These are phyloP conservation scores for Penicillium parvum DNA, from an alignment of 495 filamentous ascomycete genomes.

Conservation along the genomic window DNA sequence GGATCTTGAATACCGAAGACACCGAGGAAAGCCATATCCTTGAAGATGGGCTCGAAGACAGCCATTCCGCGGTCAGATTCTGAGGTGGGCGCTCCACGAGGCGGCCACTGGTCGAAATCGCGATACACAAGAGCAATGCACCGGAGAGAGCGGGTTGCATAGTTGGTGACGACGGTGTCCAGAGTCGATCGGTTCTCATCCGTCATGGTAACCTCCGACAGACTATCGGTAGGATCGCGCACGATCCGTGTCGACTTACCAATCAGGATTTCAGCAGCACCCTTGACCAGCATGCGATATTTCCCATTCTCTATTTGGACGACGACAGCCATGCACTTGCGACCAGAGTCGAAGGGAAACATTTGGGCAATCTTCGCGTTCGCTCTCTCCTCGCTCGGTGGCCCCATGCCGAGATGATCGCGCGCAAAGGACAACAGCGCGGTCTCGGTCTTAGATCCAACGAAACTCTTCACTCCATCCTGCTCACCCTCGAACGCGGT, in stretches of 20 bases:
- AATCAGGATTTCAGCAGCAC: constrained; percentile 84
- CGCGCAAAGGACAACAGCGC: constrained; percentile 72
- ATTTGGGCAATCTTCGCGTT: constrained; percentile 67
- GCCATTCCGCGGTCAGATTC: constrained; percentile 69
- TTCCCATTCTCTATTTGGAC: constrained; percentile 59
- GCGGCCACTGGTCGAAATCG: constrained; percentile 88
- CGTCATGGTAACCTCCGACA: constrained; percentile 52
- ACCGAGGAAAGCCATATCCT: constrained; percentile 71
- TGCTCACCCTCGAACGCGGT: constrained; percentile 83
- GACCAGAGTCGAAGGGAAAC: constrained; percentile 78
- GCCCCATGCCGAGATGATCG: constrained; percentile 71
- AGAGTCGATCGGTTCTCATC: constrained; percentile 56
- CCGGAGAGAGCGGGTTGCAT: constrained; percentile 76
- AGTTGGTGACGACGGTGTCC: constrained; percentile 62
- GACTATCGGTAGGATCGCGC: constrained; percentile 60
- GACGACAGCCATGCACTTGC: constrained; percentile 89
- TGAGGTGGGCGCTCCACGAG: constrained; percentile 56
- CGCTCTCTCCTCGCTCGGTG: constrained; percentile 63
- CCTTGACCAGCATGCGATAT: constrained; percentile 76
- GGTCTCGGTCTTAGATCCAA: constrained; percentile 90
- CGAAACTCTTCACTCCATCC: constrained; percentile 60
- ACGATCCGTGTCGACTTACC: constrained; percentile 66
- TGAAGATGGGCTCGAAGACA: constrained; percentile 74
- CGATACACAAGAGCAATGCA: constrained; percentile 85
- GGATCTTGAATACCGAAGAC: constrained; percentile 88